Conservation (phyloP, 2,329 filamentous ascomycete species). For the Ascochyta lentis region DNA sequence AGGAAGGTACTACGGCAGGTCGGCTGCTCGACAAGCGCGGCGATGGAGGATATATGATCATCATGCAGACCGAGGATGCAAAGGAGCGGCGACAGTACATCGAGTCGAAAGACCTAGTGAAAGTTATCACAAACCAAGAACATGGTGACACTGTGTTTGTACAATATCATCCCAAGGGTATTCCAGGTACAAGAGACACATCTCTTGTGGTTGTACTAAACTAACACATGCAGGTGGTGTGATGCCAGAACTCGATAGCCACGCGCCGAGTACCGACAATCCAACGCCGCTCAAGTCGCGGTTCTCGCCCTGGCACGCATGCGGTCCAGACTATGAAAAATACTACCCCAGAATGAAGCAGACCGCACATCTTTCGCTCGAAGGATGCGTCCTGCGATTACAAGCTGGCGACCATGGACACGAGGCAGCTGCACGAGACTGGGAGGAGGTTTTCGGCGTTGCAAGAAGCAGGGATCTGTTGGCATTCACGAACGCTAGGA, state of each 20-base stretch:
- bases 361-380: constrained; percentile 44
- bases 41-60: constrained; percentile 58
- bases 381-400: constrained; percentile 48
- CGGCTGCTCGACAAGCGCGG: constrained; percentile 52
- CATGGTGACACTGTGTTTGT: constrained; percentile 45
- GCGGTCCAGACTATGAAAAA: constrained; percentile 43
- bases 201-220: neutral
- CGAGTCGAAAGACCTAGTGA: constrained; percentile 42
- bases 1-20: constrained; percentile 49
- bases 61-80: constrained; percentile 56
- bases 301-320: constrained; percentile 56
- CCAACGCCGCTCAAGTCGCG: constrained; percentile 47
- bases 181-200: constrained; percentile 36
- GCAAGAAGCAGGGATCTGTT: constrained; percentile 51
- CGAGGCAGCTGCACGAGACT: constrained; percentile 48
- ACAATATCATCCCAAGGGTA: constrained; percentile 56
- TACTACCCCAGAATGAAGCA: constrained; percentile 50
- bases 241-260: constrained; percentile 55
- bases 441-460: constrained; percentile 52
- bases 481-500: constrained; percentile 43
- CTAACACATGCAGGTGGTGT: constrained; percentile 44
- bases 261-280: constrained; percentile 41
- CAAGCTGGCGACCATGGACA: constrained; percentile 47
- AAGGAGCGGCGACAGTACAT: constrained; percentile 47
- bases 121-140: constrained; percentile 49